phyloP scores from a whole-genome alignment of 2,329 filamentous ascomycete species.

The Exophiala calicioides region DNA sequence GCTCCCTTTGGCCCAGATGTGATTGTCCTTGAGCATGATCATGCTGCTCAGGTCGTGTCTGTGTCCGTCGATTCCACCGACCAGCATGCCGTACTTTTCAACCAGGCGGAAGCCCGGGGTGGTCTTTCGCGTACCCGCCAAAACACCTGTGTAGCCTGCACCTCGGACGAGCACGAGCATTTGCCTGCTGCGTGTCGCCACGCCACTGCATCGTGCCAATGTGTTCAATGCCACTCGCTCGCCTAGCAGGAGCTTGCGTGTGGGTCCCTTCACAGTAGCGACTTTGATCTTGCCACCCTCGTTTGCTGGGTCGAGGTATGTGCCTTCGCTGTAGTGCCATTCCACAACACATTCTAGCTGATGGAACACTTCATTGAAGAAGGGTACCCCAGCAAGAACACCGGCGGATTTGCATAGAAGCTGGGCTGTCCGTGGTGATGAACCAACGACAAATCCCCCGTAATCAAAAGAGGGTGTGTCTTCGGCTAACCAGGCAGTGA shows the following conservation, averaged over 20 bases:
- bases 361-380: constrained; percentile 89
- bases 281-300: constrained; percentile 56
- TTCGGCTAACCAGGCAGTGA: constrained; percentile 77
- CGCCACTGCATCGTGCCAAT: constrained; percentile 84
- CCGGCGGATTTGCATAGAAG: constrained; percentile 72
- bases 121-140: constrained; percentile 96
- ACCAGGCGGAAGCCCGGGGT: constrained; percentile 93
- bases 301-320: constrained; percentile 63
- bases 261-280: constrained; percentile 83
- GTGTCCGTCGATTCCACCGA: constrained; percentile 89
- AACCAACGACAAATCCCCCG: constrained; percentile 92
- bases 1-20: constrained; percentile 74
- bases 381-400: constrained; percentile 86
- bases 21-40: constrained; percentile 99
- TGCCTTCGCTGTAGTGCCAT: constrained; percentile 81
- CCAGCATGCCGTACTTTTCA: constrained; percentile 97
- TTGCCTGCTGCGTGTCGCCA: constrained; percentile 69
- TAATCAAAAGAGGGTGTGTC: constrained; percentile 97
- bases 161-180: constrained; percentile 59
- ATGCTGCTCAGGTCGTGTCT: constrained; percentile 88
- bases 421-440: constrained; percentile 62
- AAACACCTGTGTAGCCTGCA: constrained; percentile 74
- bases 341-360: constrained; percentile 89
- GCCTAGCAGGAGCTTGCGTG: constrained; percentile 79
- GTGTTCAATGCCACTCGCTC: constrained; percentile 92